Percentiles rank a stretch among this genome's conserved stretches.
Evolutionary conservation across 305 asterid genomes (phyloP).

Genomic region (Solanum hybrid): DNA sequence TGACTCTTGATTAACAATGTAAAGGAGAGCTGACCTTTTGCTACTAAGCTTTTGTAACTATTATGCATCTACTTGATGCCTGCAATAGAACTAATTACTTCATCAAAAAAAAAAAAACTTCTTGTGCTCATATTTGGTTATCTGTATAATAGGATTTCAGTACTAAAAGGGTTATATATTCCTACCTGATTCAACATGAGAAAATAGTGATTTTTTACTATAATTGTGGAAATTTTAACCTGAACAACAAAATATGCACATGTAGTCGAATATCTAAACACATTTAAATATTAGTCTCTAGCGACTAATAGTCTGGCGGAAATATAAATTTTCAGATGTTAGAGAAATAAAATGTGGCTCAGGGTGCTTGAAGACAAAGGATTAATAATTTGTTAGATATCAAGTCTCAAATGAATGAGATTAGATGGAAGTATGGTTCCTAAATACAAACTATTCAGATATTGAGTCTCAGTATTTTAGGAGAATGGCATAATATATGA

Average conservation of each 20-base stretch:
- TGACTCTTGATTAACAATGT: too few species aligned
- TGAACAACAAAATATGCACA: neutral
- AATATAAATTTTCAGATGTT: neutral
- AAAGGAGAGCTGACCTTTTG: too few species aligned
- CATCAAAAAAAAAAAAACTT: neutral
- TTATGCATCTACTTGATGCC: too few species aligned
- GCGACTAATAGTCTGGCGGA: neutral
- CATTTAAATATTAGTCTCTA: neutral
- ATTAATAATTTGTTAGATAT: neutral
- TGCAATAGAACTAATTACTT: too few species aligned
- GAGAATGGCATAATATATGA: neutral
- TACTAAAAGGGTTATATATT: neutral
- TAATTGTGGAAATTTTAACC: neutral
- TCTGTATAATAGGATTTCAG: neutral
- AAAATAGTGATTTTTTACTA: neutral
- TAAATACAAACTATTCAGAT: neutral
- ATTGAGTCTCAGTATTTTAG: neutral
- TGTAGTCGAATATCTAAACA: neutral
- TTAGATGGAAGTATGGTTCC: neutral
- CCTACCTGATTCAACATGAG: neutral
- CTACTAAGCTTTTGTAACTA: too few species aligned
- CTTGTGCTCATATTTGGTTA: neutral
- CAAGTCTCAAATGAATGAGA: neutral
- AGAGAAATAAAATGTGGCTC: neutral
- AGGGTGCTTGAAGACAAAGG: neutral